A percentile compares a stretch with the other conserved stretches of the same genome.
phyloP scores from a whole-genome alignment of 805 yeast genomes.

The Ogataea methylovora region DNA sequence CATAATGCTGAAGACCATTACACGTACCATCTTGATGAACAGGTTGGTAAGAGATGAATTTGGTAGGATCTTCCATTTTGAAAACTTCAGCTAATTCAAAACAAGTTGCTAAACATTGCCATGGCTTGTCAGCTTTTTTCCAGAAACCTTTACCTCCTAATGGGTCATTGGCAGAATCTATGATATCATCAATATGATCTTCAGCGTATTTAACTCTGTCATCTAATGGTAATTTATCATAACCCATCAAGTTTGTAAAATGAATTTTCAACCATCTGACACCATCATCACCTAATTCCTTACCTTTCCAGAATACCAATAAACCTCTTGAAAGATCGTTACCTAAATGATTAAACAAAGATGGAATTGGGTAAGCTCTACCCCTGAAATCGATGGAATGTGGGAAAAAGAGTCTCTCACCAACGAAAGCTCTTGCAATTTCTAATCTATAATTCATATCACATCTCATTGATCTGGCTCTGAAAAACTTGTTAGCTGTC shows the following conservation, averaged over 20 bases:
- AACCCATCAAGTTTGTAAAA: slow-evolving; percentile 64
- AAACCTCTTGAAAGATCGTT: slow-evolving; percentile 71
- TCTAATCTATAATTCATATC: slow-evolving; percentile 90
- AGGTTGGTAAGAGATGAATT: slow-evolving; percentile 63
- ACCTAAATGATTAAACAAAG: slow-evolving; percentile 76
- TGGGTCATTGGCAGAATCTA: slow-evolving; percentile 59
- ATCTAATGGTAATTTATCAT: slow-evolving; percentile 61
- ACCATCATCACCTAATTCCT: slow-evolving; percentile 55
- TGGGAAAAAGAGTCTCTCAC: slow-evolving; percentile 73
- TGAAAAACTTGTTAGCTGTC: slow-evolving; percentile 51
- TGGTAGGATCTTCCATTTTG: slow-evolving; percentile 54
- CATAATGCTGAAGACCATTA: slow-evolving; percentile 81
- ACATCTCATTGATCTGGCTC: slow-evolving; percentile 81
- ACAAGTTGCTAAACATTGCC: slow-evolving; percentile 73
- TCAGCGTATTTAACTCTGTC: slow-evolving; percentile 58
- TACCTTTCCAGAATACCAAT: slow-evolving; percentile 72
- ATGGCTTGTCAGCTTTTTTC: slow-evolving; percentile 71
- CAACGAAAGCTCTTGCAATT: slow-evolving; percentile 87
- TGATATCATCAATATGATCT: slow-evolving; percentile 44
- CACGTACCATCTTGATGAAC: slow-evolving; percentile 87
- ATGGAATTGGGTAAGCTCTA: slow-evolving; percentile 75
- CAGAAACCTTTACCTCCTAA: slow-evolving; percentile 53
- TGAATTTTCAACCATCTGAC: slow-evolving; percentile 72
- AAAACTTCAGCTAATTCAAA: slow-evolving; percentile 58
- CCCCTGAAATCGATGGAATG: slow-evolving; percentile 81